These are phyloP conservation scores for Pneumocystis wakefieldiae DNA, from an alignment of 1,139 yeast species.

Conservation along the genomic window DNA sequence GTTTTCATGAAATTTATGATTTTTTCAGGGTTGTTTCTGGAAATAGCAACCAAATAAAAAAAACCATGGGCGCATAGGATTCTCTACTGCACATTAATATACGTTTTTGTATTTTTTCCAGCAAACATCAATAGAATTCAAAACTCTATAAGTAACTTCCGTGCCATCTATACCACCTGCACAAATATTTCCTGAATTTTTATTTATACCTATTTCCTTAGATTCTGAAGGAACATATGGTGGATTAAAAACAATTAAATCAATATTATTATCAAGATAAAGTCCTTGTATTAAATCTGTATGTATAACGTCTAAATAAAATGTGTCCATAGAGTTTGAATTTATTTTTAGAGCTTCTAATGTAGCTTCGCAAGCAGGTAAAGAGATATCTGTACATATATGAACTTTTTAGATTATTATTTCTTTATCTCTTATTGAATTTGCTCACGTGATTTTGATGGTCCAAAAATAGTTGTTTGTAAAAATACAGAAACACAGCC, in stretches of 20 bases:
- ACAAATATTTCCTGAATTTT: slow-evolving; percentile 10
- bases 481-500: slow-evolving; percentile 12
- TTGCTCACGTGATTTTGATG: slow-evolving; percentile 1
- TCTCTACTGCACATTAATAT: not conserved
- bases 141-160: slow-evolving; percentile 6
- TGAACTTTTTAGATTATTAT: slow-evolving; percentile 7
- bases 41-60: slow-evolving; percentile 12
- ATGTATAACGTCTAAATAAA: slow-evolving; percentile 5
- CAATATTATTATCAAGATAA: slow-evolving; percentile 3
- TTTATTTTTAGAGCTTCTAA: slow-evolving; percentile 4
- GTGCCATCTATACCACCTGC: slow-evolving; percentile 13
- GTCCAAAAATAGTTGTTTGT: slow-evolving; percentile 4
- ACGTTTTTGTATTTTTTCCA: not conserved
- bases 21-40: slow-evolving; percentile 8
- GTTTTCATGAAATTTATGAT: slow-evolving; percentile 2
- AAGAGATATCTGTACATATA: slow-evolving; percentile 10
- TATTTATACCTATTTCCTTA: slow-evolving; percentile 4
- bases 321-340: not conserved
- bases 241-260: slow-evolving; percentile 12
- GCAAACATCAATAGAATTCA: not conserved
- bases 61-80: slow-evolving; percentile 8
- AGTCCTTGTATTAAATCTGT: slow-evolving; percentile 7
- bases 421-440: not conserved
- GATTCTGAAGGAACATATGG: slow-evolving; percentile 13
- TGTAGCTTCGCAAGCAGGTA: slow-evolving; percentile 9